Conservation (phyloP, 2,329 filamentous ascomycete species). For the Apiospora aurea region DNA sequence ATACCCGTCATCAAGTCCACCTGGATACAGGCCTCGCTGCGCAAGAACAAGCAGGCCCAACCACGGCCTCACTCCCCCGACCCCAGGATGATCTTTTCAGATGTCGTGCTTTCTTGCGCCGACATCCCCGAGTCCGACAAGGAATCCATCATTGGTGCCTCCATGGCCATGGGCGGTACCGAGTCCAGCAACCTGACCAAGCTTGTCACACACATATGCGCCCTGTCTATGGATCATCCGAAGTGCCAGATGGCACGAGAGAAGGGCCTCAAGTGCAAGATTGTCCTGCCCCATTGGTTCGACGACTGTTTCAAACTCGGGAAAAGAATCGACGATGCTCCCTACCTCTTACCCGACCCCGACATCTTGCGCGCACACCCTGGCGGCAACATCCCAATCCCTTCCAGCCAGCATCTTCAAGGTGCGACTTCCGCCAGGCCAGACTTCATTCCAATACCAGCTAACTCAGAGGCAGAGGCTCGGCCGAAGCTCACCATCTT, state of each 20-base stretch:
- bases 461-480: conserved; percentile 43
- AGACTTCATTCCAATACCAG: conserved; percentile 52
- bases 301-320: conserved; percentile 95
- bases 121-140: conserved; percentile 87
- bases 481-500: conserved; percentile 75
- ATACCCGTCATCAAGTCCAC: conserved; percentile 82
- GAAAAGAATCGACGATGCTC: conserved; percentile 85
- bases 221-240: conserved; percentile 75
- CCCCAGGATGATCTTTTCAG: conserved; percentile 86
- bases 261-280: conserved; percentile 76
- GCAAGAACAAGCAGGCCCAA: conserved; percentile 74
- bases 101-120: conserved; percentile 82
- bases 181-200: conserved; percentile 76
- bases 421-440: conserved; percentile 67
- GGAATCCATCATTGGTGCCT: conserved; percentile 89
- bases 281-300: conserved; percentile 97
- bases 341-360: conserved; percentile 85
- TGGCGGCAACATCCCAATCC: conserved; percentile 63
- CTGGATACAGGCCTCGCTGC: conserved; percentile 79
- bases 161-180: conserved; percentile 86
- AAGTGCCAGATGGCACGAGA: conserved; percentile 69
- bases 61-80: conserved; percentile 90
- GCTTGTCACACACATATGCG: conserved; percentile 87
- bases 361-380: conserved; percentile 73
- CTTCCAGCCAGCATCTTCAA: conserved; percentile 65